Conservation (phyloP, 495 filamentous ascomycete genomes). For the Entonaema liquescens region DNA sequence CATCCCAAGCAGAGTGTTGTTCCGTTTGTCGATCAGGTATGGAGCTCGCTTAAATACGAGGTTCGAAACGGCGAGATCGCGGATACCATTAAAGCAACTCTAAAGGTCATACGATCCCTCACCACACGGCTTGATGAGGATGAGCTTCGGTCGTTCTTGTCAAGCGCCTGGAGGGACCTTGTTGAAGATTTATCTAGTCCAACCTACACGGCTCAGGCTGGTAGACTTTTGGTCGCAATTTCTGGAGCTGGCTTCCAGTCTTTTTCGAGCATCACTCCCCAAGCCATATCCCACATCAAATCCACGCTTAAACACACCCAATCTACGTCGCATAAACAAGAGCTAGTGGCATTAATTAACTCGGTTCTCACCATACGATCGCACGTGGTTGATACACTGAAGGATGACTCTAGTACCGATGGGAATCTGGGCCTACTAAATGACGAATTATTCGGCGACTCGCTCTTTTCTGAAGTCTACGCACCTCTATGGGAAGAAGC, state of each 20-base stretch:
- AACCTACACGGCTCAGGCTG: constrained; percentile 56
- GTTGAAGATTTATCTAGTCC: constrained; percentile 55
- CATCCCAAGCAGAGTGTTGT: constrained; percentile 51
- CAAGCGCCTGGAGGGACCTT: constrained; percentile 52
- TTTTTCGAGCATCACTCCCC: constrained; percentile 47
- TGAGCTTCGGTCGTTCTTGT: constrained; percentile 49
- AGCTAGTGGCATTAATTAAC: constrained; percentile 54
- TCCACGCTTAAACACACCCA: constrained; percentile 52
- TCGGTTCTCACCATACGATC: constrained; percentile 50
- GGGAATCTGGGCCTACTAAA: constrained; percentile 9
- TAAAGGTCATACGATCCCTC: constrained; percentile 57
- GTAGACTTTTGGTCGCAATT: constrained; percentile 56
- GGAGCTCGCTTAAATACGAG: constrained; percentile 65
- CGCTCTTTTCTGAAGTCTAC: constrained; percentile 52
- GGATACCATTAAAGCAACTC: constrained; percentile 57
- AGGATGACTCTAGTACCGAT: constrained; percentile 19
- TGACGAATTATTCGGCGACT: constrained; percentile 40
- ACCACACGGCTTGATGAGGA: constrained; percentile 48
- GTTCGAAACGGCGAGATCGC: constrained; percentile 64
- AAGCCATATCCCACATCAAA: constrained; percentile 49
- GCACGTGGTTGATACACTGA: constrained; percentile 42
- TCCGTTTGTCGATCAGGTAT: constrained; percentile 56
- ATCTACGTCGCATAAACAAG: constrained; percentile 51
- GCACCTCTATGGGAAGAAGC: constrained; percentile 51
- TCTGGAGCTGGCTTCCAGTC: constrained; percentile 46